Evolutionary conservation across 352 stramenopile genomes (phyloP), one percentile per base, ranked within the genome.

Genomic region (Pythium scleroteichum): DNA sequence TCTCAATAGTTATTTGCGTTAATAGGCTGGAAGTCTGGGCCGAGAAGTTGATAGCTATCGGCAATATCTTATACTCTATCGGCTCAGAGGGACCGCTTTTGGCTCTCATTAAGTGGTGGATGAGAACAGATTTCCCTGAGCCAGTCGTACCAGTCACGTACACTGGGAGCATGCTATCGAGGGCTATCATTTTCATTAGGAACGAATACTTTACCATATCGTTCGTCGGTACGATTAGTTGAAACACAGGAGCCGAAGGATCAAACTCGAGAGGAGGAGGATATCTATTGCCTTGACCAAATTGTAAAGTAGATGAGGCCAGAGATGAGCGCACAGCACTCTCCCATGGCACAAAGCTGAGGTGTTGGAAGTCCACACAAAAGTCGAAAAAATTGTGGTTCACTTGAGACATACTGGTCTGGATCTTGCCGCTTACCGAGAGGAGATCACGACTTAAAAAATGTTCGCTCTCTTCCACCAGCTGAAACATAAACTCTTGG

Each of bases 101-200:
- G 29, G 26, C 39, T 26, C 54, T 47, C 8, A 98, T 58, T 0
- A 97, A 53, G 14, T 84, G 84, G 14, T 95, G 75, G 5, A 95
- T 65, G 27, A 96, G 71, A 1, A 96, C 71, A 9, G 89, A 96
- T 61, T 98, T 98, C 14, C 90, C 90, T 0, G 84, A 87, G 2
- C 92, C 92, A 20, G 89, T 97, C 1, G 88, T 80, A 1, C 92
- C 92, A 8, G 92, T 97, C 46, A 98, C 41, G 46, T 96, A 92
- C 13, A 96, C 76, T 0, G 89, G 83, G 12, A 68, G 69, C 64
- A 89, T 88, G 0, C 76, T 74, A 29, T 90, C 73, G 13, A 90
- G 60, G 4, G 68, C 55, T 19, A 94, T 65, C 1, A 92, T 52
- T 44, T 80, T 66, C 0, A 76, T 70, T 54, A 94, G 51, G 50